A percentile compares a stretch with the other conserved stretches of the same genome.
Conservation (phyloP, 1,284 basidiomycete genomes). For the Flammula alnicola region DNA sequence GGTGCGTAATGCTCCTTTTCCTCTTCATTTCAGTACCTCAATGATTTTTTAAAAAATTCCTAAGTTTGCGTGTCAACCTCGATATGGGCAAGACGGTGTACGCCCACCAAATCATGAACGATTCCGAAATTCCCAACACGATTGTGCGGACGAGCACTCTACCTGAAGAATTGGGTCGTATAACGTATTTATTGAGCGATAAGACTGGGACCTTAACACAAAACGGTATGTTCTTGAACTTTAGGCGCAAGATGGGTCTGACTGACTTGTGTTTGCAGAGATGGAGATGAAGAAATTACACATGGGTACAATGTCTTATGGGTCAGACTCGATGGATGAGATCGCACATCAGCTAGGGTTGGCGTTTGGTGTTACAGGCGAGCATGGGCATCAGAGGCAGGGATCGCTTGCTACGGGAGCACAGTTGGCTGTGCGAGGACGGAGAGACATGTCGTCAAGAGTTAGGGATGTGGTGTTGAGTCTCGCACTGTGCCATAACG, state of each 20-base stretch:
- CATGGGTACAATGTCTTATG: slow-evolving; percentile 98
- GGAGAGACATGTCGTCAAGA: slow-evolving; percentile 93
- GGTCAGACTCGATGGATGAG: slow-evolving; percentile 97
- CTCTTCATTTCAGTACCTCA: neutral
- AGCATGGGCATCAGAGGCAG: slow-evolving; percentile 50
- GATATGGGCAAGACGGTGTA: slow-evolving; percentile 99
- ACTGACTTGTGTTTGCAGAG: slow-evolving; percentile 53
- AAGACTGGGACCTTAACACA: slow-evolving; percentile 98
- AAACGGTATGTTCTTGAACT: slow-evolving; percentile 70
- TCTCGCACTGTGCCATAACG: slow-evolving; percentile 96
- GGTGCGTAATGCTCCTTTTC: slow-evolving; percentile 51
- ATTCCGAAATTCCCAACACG: slow-evolving; percentile 91
- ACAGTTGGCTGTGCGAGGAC: slow-evolving; percentile 80
- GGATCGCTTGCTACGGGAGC: slow-evolving; percentile 71
- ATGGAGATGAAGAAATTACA: slow-evolving; percentile 99
- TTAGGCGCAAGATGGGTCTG: slow-evolving; percentile 1
- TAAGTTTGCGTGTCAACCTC: slow-evolving; percentile 93
- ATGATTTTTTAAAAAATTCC: slow-evolving; percentile 6
- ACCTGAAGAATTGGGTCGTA: slow-evolving; percentile 95
- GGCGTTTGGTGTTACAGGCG: slow-evolving; percentile 71
- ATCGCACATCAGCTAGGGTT: slow-evolving; percentile 86
- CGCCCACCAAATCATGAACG: slow-evolving; percentile 93
- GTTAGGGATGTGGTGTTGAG: slow-evolving; percentile 95
- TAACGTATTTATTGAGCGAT: slow-evolving; percentile 95
- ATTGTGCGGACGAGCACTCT: slow-evolving; percentile 97